Evolutionary conservation across 495 filamentous ascomycete species (phyloP), one percentile per base, ranked within the genome.

Genomic region (Cryomyces antarcticus): DNA sequence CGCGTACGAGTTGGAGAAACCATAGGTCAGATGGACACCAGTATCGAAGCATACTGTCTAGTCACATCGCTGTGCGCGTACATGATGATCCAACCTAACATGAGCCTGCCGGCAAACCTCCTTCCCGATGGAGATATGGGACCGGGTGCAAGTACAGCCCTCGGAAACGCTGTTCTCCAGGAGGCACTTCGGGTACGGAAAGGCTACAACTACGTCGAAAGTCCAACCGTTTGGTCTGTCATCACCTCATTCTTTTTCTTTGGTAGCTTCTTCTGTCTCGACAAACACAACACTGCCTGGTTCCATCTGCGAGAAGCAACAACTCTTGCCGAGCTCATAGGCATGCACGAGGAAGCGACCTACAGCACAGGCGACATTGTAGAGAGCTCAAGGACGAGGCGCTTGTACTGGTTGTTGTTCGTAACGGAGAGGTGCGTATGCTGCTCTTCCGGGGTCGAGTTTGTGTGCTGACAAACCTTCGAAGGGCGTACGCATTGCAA

Each of bases 231-330:
- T 30, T 74, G 76, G 49, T 76, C 63, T 9, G 64, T 88, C 7
- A 67, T 80, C 44, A 87, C 82, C 7, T 84, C 78, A 4, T 89
- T 79, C 60, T 86, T 89, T 51, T 59, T 84, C 7, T 89, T 81
- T 52, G 80, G 75, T 5, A 77, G 75, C 39, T 75, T 78, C 57
- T 80, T 79, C 47, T 78, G 75, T 39, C 62, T 88, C 28, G 77
- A 79, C 38, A 66, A 73, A 57, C 74, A 79, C 53, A 72, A 77
- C 50, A 73, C 75, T 56, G 78, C 78, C 0, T 84, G 78, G 73
- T 80, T 76, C 51, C 70, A 79, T 58, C 62, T 82, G 5, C 71
- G 78, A 13, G 76, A 82, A 57, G 76, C 77, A 4, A 80, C 75
- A 2, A 82, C 79, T 5, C 52, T 81, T 7, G 62, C 60, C 28